Evolutionary conservation across 352 stramenopile genomes (phyloP).

Genomic region (Pythium biforme): DNA sequence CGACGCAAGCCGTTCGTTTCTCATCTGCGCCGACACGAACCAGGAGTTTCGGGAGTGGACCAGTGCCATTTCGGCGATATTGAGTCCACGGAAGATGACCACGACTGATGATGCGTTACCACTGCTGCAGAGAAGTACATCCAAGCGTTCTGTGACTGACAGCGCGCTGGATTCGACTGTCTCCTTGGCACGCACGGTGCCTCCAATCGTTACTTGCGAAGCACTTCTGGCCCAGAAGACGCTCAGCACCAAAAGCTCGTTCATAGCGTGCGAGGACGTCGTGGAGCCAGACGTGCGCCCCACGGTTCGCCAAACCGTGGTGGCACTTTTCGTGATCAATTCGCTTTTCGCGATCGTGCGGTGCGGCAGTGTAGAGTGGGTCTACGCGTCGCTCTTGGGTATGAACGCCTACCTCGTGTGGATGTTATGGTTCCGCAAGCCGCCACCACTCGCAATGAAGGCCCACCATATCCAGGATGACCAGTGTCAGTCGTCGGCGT

Average conservation of each 20-base stretch:
- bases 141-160: conserved; percentile 10
- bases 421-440: conserved; percentile 16
- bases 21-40: conserved; percentile 68
- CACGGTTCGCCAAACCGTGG: conserved; percentile 7
- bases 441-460: not conserved
- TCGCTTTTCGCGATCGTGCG: conserved; percentile 10
- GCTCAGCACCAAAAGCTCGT: not conserved
- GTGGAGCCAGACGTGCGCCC: not conserved
- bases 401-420: conserved; percentile 20
- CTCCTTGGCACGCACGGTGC: not conserved
- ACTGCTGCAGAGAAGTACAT: not conserved
- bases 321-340: conserved; percentile 14
- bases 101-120: not conserved
- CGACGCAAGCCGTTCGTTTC: conserved; percentile 36
- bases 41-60: conserved; percentile 78
- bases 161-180: conserved; percentile 14
- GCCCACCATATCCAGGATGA: not conserved
- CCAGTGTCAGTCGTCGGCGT: not conserved
- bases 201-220: not conserved
- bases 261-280: not conserved
- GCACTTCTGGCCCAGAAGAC: not conserved
- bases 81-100: conserved; percentile 39
- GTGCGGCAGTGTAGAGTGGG: conserved; percentile 14
- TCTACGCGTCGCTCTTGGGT: conserved; percentile 5
- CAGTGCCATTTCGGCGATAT: conserved; percentile 60